Base-by-base conservation (phyloP, 2,329 filamentous ascomycete genomes). In the Gremmenia infestans region DNA sequence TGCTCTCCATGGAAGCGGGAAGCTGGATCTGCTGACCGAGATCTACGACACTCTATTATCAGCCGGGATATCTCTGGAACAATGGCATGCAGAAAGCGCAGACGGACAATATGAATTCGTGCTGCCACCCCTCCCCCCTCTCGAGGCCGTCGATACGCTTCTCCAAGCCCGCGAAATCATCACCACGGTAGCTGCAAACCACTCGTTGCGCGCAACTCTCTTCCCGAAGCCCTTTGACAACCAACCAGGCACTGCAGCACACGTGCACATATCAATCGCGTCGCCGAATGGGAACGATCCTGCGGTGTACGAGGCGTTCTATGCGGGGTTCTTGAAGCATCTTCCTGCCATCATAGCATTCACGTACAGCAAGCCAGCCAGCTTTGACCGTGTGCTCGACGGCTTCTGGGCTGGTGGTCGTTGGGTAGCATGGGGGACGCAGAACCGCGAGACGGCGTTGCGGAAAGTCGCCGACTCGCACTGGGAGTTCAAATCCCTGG, bases 401-500 rank as follows among this genome's bases (percentile, higher is more conserved):
- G 81, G 88, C n/a, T 76, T 75, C 56, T 94, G 89, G 89, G 81
- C 88, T 0, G 88, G 88, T n/a, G 88, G 88, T 0, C 81, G 84
- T 7, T 92, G 86, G 85, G 81, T 92, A 0, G 75, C 86, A 0
- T 95, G 89, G 89, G 90, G 90, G 12, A 88, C 83, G 4, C 85
- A 94, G 72, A 94, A 94, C 70, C 83, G 88, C 17, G 88, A 93
- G 73, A 78, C 83, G 4, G 86, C 89, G 0, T 74, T 95, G 9
- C 81, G 89, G 12, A 85, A 87, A 68, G 80, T 91, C 48, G 74
- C 75, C 3, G 73, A 70, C 2, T 83, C 82, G 19, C 86, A 90
- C 66, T 95, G 89, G 87, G 90, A 95, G 71, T 64, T 95, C 22
- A 87, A 90, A 66, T 83, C 81, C 53, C 67, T 93, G n/a, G 90